A percentile compares a stretch with the other conserved stretches of the same genome.
Conservation (phyloP, 192 early-diverging fungal species). For the Ambispora gerdemannii region DNA sequence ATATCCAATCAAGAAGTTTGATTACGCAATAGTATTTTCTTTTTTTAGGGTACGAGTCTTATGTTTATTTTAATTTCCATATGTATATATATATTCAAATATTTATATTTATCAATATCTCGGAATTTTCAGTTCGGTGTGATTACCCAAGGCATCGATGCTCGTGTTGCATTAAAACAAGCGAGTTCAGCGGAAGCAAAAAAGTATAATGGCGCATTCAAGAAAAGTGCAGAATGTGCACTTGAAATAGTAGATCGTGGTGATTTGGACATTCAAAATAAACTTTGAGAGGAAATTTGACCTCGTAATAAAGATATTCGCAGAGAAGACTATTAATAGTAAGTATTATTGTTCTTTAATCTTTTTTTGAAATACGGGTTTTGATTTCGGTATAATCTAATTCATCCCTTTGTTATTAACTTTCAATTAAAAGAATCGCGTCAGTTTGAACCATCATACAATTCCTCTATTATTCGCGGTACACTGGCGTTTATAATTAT, state of each 20-base stretch:
- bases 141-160: constrained; percentile 87
- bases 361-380: too few species aligned
- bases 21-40: constrained; percentile 81
- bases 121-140: constrained; percentile 54
- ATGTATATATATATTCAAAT: background rate
- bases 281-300: background rate
- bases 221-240: background rate
- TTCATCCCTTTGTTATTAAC: too few species aligned
- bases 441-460: too few species aligned
- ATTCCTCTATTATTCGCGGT: too few species aligned
- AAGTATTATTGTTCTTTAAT: too few species aligned
- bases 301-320: too few species aligned
- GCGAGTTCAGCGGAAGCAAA: constrained; percentile 69
- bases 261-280: background rate
- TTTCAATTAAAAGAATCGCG: too few species aligned
- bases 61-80: constrained; percentile 14
- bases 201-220: constrained; percentile 44
- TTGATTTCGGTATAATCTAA: too few species aligned
- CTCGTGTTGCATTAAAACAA: constrained; percentile 80
- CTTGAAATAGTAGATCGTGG: background rate
- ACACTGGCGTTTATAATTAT: too few species aligned
- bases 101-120: background rate
- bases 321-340: too few species aligned
- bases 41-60: constrained; percentile 70
- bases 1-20: constrained; percentile 77